Percentiles rank a stretch among this genome's conserved stretches.
phyloP scores from a whole-genome alignment of 2,329 filamentous ascomycete species.

The Aspergillus melleus region DNA sequence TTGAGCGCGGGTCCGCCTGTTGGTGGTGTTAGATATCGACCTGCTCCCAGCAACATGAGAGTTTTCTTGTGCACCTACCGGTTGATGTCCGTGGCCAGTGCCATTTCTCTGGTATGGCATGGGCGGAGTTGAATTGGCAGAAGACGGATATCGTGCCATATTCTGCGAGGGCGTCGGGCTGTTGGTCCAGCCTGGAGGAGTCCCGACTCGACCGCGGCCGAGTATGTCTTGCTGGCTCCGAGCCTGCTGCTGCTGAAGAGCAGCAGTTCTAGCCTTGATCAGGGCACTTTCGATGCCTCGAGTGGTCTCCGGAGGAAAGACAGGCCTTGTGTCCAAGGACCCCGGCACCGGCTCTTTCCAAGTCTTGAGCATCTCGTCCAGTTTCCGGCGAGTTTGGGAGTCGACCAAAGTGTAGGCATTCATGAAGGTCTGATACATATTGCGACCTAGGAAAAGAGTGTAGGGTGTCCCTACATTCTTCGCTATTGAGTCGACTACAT shows the following conservation, averaged over 20 bases:
- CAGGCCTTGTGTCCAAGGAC: conserved; percentile 86
- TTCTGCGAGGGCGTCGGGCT: conserved; percentile 71
- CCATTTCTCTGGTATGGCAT: conserved; percentile 33
- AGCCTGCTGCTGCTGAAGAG: conserved; percentile 48
- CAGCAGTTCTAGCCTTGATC: conserved; percentile 72
- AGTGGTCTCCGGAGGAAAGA: conserved; percentile 85
- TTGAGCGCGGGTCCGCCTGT: conserved; percentile 21
- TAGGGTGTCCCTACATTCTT: conserved; percentile 99
- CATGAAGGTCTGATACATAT: conserved; percentile 94
- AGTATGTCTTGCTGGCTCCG: conserved; percentile 58
- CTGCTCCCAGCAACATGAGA: background rate
- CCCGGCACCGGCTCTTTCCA: conserved; percentile 98
- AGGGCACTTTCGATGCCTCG: conserved; percentile 91
- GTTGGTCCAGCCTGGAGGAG: conserved; percentile 64
- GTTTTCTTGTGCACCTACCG: conserved; percentile 15
- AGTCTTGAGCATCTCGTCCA: conserved; percentile 96
- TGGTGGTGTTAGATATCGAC: conserved; percentile 7
- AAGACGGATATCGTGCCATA: conserved; percentile 42
- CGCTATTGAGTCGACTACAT: conserved; percentile 95
- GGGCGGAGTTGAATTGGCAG: conserved; percentile 21
- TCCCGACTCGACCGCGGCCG: conserved; percentile 52
- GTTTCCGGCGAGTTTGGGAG: conserved; percentile 75
- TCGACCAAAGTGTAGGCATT: conserved; percentile 92
- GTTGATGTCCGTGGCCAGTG: conserved; percentile 25
- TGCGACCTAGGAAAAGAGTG: conserved; percentile 88